Evolutionary conservation across 768 basidiomycete genomes (phyloP).

Genomic region (Panellus pusillus): DNA sequence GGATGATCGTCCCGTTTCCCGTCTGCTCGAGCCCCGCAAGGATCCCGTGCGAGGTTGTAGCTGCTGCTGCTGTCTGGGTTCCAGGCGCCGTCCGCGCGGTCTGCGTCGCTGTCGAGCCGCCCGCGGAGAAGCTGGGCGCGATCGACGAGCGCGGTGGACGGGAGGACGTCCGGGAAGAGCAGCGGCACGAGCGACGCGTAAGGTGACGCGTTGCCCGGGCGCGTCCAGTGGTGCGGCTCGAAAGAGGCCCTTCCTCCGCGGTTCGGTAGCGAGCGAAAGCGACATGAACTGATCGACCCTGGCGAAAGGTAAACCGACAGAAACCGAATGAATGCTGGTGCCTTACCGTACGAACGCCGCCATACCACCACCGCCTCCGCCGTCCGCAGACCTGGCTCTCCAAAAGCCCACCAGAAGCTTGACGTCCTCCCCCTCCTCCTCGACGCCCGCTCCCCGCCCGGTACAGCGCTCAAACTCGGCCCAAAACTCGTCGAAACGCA

Average conservation of each 20-base stretch:
- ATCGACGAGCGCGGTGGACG: conserved; percentile 67
- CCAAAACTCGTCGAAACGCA: conserved; percentile 54
- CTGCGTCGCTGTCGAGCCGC: conserved; percentile 69
- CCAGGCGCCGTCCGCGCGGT: conserved; percentile 59
- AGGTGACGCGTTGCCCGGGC: conserved; percentile 36
- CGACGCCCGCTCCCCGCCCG: conserved; percentile 35
- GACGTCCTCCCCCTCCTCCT: conserved; percentile 46
- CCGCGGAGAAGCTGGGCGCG: conserved; percentile 62
- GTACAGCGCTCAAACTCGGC: conserved; percentile 54
- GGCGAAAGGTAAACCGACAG: conserved; percentile 5
- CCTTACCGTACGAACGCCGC: conserved; percentile 61
- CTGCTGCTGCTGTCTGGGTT: conserved; percentile 39
- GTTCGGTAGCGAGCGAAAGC: conserved; percentile 72
- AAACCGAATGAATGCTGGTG: background rate
- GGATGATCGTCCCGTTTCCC: conserved; percentile 64
- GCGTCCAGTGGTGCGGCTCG: conserved; percentile 78
- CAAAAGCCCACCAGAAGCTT: conserved; percentile 56
- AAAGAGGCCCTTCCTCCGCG: conserved; percentile 70
- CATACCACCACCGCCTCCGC: conserved; percentile 40
- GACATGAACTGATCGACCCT: conserved; percentile 81
- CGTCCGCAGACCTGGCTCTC: conserved; percentile 46
- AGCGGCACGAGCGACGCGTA: conserved; percentile 60
- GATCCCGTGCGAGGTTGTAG: conserved; percentile 32
- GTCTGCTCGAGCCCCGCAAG: conserved; percentile 42
- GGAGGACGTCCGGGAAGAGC: conserved; percentile 74